Evolutionary conservation across 1,284 basidiomycete genomes (phyloP), one percentile per base, ranked within the genome.

Genomic region (Exobasidium cylindrosporum): DNA sequence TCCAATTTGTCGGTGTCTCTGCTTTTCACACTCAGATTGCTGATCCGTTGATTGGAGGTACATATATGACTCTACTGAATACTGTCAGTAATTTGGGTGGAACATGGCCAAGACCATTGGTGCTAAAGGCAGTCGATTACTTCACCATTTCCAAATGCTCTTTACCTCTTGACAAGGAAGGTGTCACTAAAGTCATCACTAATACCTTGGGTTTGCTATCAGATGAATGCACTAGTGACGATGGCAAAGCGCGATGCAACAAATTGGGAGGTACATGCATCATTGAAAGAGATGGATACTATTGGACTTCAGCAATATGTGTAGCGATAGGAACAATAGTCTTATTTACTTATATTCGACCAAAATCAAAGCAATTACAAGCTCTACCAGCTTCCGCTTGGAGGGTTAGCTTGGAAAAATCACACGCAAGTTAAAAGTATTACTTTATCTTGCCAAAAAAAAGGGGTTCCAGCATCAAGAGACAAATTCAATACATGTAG

Each of bases 11-110:
- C 23, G 94, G 95, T 17, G 94, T 98, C 69, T 92, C 92, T 7
- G 95, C 96, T 2, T 98, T 97, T 85, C 95, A 98, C 78, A 97
- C 94, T 1, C 88, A 91, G 64, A 89, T 99, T 57, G 93, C 96
- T 0, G 96, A 99, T 79, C 96, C 96, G 0, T 78, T 97, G 14
- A 97, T 99, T 65, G 96, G 96, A 30, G 96, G 77, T 40, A 79
- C 77, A 1, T 79, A 79, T 66, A 78, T 79, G 76, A 79, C 77
- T 89, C 84, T 98, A 32, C 83, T 98, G 61, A 97, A 97, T 80
- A 99, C 96, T 4, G 92, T 97, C 69, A 89, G 89, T 24, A 99
- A 99, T 79, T 86, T 98, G 64, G 96, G 96, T 57, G 96, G 96
- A 6, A 99, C 96, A 1, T 97, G 94, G 94, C 96, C 96, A 1